phyloP scores from a whole-genome alignment of 805 yeast species.

The Komagataella mondaviorum region DNA sequence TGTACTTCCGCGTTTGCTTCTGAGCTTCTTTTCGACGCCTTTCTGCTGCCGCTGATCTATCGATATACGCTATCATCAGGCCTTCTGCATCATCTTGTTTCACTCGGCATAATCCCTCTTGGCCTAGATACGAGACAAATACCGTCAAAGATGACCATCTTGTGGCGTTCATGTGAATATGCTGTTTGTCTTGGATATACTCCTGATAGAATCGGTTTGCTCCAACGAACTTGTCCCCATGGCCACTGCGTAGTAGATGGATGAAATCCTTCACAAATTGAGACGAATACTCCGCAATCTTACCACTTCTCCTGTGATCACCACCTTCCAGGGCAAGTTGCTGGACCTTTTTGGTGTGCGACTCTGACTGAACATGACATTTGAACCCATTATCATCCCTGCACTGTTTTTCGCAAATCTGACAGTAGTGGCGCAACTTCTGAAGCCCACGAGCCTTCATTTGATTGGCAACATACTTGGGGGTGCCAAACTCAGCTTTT shows the following conservation, averaged over 20 bases:
- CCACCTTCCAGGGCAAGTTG: conserved; percentile 28
- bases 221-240: conserved; percentile 69
- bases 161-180: conserved; percentile 86
- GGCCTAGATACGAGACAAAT: conserved; percentile 50
- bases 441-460: conserved; percentile 79
- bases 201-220: conserved; percentile 88
- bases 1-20: conserved; percentile 21
- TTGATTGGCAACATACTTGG: conserved; percentile 62
- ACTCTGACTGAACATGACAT: conserved; percentile 74
- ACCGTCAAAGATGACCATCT: conserved; percentile 58
- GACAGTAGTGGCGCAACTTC: conserved; percentile 80
- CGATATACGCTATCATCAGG: conserved; percentile 33
- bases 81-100: conserved; percentile 16
- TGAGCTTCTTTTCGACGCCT: conserved; percentile 22
- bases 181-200: conserved; percentile 69
- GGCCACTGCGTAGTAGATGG: conserved; percentile 44
- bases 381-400: conserved; percentile 93
- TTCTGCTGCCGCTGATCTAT: conserved; percentile 35
- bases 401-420: conserved; percentile 84
- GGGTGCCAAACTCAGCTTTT: conserved; percentile 47
- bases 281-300: conserved; percentile 42
- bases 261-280: conserved; percentile 56
- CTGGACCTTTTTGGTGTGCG: conserved; percentile 51
- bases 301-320: conserved; percentile 12
- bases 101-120: conserved; percentile 42